Conservation (phyloP, 1,284 basidiomycete species). For the Jaminaea rosea region DNA sequence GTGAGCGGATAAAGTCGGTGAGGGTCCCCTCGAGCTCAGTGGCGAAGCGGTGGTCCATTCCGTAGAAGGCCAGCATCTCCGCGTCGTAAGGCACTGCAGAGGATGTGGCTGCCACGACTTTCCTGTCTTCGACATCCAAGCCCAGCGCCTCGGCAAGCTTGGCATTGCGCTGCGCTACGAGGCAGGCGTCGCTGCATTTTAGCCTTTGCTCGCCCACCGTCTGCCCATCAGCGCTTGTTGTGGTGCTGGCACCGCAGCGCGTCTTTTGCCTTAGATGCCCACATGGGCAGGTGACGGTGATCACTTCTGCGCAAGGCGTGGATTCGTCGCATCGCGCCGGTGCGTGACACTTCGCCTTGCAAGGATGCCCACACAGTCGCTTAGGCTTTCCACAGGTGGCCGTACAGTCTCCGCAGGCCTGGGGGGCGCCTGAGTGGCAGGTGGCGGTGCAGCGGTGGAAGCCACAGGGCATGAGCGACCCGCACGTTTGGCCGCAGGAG, state of each 20-base stretch:
- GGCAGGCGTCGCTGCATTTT: conserved; percentile 40
- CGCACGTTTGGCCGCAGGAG: conserved; percentile 36
- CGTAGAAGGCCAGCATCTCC: conserved; percentile 29
- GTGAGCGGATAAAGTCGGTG: conserved; percentile 41
- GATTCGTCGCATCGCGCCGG: conserved; percentile 35
- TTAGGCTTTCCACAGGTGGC: conserved; percentile 41
- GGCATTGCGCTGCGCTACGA: conserved; percentile 42
- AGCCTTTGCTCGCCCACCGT: conserved; percentile 12
- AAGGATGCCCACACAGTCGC: conserved; percentile 35
- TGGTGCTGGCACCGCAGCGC: conserved; percentile 28
- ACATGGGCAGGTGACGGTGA: conserved; percentile 37
- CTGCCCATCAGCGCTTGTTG: conserved; percentile 20
- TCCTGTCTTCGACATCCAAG: conserved; percentile 22
- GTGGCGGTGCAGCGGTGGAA: conserved; percentile 33
- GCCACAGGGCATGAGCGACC: conserved; percentile 34
- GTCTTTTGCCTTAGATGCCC: conserved; percentile 36
- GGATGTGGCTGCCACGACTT: conserved; percentile 12
- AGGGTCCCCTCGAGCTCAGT: conserved; percentile 33
- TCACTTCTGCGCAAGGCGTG: conserved; percentile 34
- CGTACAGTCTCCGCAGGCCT: conserved; percentile 32
- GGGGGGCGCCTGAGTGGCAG: conserved; percentile 29
- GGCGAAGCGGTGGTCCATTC: conserved; percentile 19
- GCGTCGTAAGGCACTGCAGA: conserved; percentile 11
- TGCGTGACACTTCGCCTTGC: conserved; percentile 37
- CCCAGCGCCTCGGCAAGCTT: conserved; percentile 43